Evolutionary conservation across 1,284 basidiomycete species (phyloP), one percentile per base, ranked within the genome.

Genomic region (Pseudozyma sp.): DNA sequence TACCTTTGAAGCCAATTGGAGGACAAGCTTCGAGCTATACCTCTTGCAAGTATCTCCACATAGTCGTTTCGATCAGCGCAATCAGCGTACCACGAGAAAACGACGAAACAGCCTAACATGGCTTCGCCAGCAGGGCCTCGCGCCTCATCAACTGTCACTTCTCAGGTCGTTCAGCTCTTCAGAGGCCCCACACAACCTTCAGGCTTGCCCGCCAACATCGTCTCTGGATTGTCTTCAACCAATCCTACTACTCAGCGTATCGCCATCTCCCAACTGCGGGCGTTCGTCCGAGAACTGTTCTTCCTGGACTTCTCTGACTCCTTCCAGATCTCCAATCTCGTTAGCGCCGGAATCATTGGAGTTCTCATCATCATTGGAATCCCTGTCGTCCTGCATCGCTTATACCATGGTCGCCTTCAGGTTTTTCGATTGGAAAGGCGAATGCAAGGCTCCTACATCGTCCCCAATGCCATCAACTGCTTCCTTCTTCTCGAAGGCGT

Each of bases 381-480:
- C 18, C 54, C 60, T 16, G 62, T 65, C 19, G 36, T 62, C 11
- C 39, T 66, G 1, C 66, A 74, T 43, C 63, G 71, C 10, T 36
- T 77, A 12, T 64, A 59, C 16, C 59, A 71, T 18, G 48, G 52
- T 9, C 62, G 66, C 14, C 59, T 75, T 40, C 21, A 53, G 14
- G 42, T 59, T 0, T 59, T 70, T 12, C 67, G 72, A 1, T 21
- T 77, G 16, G 72, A 70, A 21, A 51, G 64, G 21, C 60, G 75
- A 2, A 62, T 60, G 8, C 71, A 77, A n/a, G 75, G 75, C 47
- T 58, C 59, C 8, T 77, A 75, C 40, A 52, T 77, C n/a, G 62
- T 77, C 0, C 78, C 78, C 36, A 79, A 80, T 55, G 74, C 77
- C 25, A 70, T 80, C 55, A 80, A 80, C 58, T 70, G 73, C 51